Evolutionary conservation across 2,329 filamentous ascomycete species (phyloP), one percentile per base, ranked within the genome.

Genomic region (Pseudogymnoascus sp.): DNA sequence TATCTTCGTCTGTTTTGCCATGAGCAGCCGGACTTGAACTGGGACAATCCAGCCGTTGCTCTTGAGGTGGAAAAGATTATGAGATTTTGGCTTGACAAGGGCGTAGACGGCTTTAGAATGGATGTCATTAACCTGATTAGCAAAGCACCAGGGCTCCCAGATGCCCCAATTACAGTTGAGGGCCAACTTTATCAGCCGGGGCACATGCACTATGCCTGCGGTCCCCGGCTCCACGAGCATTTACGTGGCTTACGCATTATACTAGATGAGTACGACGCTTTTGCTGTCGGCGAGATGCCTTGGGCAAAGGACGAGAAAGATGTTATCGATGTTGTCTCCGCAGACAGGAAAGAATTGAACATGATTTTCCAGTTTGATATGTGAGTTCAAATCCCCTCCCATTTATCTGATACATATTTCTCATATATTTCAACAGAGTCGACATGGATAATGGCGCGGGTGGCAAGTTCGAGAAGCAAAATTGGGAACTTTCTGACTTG

Each of bases 291-390:
- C 10, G 79, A 82, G 65, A 63, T 77, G 75, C 19, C 75, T 66
- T 21, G 74, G 73, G 61, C 76, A 1, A 73, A 73, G 5, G 75
- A 76, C 55, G 73, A 73, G 7, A 71, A 77, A 9, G 77, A 82
- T 60, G 75, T 82, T 1, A 67, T 83, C 6, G 73, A 74, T 12
- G 77, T 76, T 5, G 83, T 88, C 2, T 76, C 76, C 2, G 77
- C 76, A 19, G 78, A 81, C 57, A 76, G 80, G n/a, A 75, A 77
- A 30, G 83, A 88, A 67, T 72, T 89, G 52, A 84, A 81, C 69
- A 89, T 89, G 84, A 85, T 89, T 34, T 89, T 89, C 71, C 82
- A 87, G 65, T 89, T 89, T 68, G 85, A 88, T 61, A 74, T 82
- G 77, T 79, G 65, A 67, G 75, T 69, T 41, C 59, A 30, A 30